These are phyloP conservation scores for Aspergillus floridensis DNA, from an alignment of 2,329 filamentous ascomycete genomes.

Conservation along the genomic window DNA sequence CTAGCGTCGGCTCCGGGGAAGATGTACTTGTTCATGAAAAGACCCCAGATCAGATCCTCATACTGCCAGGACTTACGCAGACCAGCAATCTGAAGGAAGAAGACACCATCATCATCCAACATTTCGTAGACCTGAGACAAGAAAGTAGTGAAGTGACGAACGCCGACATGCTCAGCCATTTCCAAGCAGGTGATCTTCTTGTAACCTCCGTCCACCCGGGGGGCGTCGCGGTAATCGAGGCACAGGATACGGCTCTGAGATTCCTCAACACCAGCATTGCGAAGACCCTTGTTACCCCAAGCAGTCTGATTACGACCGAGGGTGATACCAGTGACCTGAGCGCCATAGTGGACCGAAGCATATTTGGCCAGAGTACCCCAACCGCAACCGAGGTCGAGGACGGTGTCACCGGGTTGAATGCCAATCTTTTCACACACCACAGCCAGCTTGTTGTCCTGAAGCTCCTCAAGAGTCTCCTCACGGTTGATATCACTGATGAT, in stretches of 20 bases:
- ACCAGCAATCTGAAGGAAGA: slow-evolving; percentile 94
- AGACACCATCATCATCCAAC: slow-evolving; percentile 92
- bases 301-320: slow-evolving; percentile 94
- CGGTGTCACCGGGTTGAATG: slow-evolving; percentile 72
- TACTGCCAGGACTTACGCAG: slow-evolving; percentile 95
- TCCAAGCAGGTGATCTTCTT: slow-evolving; percentile 97
- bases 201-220: slow-evolving; percentile 72
- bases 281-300: slow-evolving; percentile 90
- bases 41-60: slow-evolving; percentile 94
- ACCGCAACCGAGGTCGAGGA: slow-evolving; percentile 95
- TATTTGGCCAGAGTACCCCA: slow-evolving; percentile 97
- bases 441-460: slow-evolving; percentile 96
- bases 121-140: slow-evolving; percentile 86
- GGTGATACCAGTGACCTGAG: slow-evolving; percentile 82
- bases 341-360: slow-evolving; percentile 87
- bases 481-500: slow-evolving; percentile 82
- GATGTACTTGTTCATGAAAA: slow-evolving; percentile 99
- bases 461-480: slow-evolving; percentile 88
- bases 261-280: slow-evolving; percentile 76
- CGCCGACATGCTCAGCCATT: slow-evolving; percentile 98
- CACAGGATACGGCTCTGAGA: slow-evolving; percentile 89
- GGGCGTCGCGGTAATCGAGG: slow-evolving; percentile 96
- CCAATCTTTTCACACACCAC: slow-evolving; percentile 95
- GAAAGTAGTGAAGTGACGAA: slow-evolving; percentile 80
- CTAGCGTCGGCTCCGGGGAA: slow-evolving; percentile 97